Percentiles rank a stretch among this genome's conserved stretches.
Conservation (phyloP, 306 rosid genomes). For the Mimosa pudica region DNA sequence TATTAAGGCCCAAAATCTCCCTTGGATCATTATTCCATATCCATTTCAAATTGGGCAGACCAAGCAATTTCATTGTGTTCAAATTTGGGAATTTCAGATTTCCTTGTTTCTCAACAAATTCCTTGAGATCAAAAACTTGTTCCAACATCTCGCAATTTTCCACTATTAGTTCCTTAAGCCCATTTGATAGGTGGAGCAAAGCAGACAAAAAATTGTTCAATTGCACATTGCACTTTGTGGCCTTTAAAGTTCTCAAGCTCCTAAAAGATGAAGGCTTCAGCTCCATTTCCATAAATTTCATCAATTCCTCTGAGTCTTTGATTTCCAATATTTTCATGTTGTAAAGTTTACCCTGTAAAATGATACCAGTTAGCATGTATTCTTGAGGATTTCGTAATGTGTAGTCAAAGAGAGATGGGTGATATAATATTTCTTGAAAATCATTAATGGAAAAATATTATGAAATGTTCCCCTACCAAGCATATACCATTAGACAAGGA, state of each 20-base stretch:
- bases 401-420: neutral
- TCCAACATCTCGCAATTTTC: neutral
- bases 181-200: neutral
- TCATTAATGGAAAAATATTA: no score
- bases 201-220: neutral
- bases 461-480: no score
- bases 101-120: no score
- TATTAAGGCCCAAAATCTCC: neutral
- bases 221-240: neutral
- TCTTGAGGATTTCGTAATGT: no score
- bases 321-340: neutral
- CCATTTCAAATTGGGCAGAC: slow-evolving; percentile 1
- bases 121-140: neutral
- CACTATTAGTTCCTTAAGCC: neutral
- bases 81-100: neutral
- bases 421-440: neutral
- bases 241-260: neutral
- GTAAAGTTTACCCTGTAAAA: neutral
- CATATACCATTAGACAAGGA: no score
- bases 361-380: neutral
- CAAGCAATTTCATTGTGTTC: neutral
- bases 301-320: neutral
- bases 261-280: neutral
- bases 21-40: neutral
- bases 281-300: neutral